Evolutionary conservation across 176 grass and related monocot species (phyloP).

Genomic region (Carex pumila): DNA sequence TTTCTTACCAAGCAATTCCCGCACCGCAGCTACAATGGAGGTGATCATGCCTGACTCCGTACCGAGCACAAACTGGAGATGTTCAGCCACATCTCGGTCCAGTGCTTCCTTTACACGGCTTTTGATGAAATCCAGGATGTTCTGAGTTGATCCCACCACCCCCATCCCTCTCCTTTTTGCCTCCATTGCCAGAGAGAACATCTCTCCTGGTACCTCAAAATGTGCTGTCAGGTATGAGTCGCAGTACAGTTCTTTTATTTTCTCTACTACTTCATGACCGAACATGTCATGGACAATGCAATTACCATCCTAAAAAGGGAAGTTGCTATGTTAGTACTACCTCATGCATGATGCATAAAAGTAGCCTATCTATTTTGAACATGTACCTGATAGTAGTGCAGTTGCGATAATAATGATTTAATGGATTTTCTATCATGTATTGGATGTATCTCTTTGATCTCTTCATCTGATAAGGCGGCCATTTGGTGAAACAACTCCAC

Average conservation of each 20-base stretch:
- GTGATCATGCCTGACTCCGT: slow-evolving; percentile 99
- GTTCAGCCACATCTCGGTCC: slow-evolving; percentile 67
- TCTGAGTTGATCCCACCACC: slow-evolving; percentile 88
- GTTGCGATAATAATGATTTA: slow-evolving; percentile 41
- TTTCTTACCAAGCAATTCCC: slow-evolving; percentile 45
- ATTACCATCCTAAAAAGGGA: slow-evolving; percentile 64
- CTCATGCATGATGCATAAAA: neutral
- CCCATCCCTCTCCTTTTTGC: slow-evolving; percentile 92
- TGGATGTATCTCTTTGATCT: slow-evolving; percentile 82
- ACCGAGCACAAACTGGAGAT: slow-evolving; percentile 88
- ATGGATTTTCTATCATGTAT: slow-evolving; percentile 68
- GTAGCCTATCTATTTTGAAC: neutral
- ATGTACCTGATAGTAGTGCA: slow-evolving; percentile 85
- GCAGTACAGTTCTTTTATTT: slow-evolving; percentile 84
- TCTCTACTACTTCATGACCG: slow-evolving; percentile 80
- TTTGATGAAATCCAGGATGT: slow-evolving; percentile 94
- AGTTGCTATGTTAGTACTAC: slow-evolving; percentile 1
- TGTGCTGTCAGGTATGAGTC: slow-evolving; percentile 92
- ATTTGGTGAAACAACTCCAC: slow-evolving; percentile 85
- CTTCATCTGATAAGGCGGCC: slow-evolving; percentile 76
- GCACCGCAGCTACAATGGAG: slow-evolving; percentile 71
- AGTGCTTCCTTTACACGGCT: slow-evolving; percentile 52
- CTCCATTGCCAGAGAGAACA: slow-evolving; percentile 97
- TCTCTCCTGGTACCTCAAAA: slow-evolving; percentile 98
- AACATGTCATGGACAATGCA: slow-evolving; percentile 98